Conservation (phyloP, 148 eudicot species). For the Amaranthus hypochondriacus region DNA sequence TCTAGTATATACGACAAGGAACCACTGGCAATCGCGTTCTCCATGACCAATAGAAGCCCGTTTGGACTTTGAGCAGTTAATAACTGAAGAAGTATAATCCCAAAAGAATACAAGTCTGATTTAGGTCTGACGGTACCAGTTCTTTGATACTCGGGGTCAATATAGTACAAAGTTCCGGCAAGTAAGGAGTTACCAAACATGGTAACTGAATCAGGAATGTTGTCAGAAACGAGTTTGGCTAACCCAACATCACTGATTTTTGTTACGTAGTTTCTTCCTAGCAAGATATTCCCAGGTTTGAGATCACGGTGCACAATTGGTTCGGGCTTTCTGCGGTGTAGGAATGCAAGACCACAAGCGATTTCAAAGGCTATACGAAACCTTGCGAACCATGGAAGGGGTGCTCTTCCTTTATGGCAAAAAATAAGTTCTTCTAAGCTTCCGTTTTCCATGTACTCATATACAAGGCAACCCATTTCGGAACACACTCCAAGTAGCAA, state of each 20-base stretch:
- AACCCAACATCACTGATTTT: conserved; percentile 75
- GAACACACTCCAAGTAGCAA: conserved; percentile 85
- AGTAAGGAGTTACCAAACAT: conserved; percentile 48
- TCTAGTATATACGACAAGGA: conserved; percentile 51
- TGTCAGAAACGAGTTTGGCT: conserved; percentile 56
- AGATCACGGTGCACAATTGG: conserved; percentile 69
- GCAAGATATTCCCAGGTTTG: conserved; percentile 67
- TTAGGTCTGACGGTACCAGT: conserved; percentile 75
- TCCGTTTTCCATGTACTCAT: conserved; percentile 75
- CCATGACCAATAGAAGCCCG: conserved; percentile 53
- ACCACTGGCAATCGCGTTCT: conserved; percentile 49
- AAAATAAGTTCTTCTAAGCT: conserved; percentile 58
- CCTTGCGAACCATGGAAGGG: conserved; percentile 67
- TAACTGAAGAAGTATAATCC: conserved; percentile 62
- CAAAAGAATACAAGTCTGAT: conserved; percentile 77
- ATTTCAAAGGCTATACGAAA: conserved; percentile 66
- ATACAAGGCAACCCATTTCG: conserved; percentile 64
- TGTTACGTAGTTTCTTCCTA: conserved; percentile 51
- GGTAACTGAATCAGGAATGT: conserved; percentile 53
- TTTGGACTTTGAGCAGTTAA: conserved; percentile 57
- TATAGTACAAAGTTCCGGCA: conserved; percentile 62
- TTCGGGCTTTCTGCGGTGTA: conserved; percentile 66
- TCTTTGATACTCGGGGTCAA: conserved; percentile 82
- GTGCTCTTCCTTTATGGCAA: conserved; percentile 23
- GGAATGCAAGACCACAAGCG: conserved; percentile 66